phyloP scores from a whole-genome alignment of 306 rosid genomes.

The Begonia masoniana region DNA sequence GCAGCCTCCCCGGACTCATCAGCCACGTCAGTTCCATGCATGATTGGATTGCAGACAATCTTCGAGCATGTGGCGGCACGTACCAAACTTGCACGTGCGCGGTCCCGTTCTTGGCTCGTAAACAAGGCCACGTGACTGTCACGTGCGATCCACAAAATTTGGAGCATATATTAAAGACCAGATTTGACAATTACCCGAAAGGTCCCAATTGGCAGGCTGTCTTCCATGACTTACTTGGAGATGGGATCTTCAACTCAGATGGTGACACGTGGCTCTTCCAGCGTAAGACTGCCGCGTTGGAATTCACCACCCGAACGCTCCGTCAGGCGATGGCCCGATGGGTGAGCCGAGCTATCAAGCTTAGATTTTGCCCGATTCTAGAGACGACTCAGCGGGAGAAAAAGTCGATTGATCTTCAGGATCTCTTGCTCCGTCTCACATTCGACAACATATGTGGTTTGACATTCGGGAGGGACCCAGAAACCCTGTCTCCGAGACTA shows the following conservation, averaged over 20 bases:
- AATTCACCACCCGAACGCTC: conserved; percentile 78
- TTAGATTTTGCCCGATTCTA: conserved; percentile 54
- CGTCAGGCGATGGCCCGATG: conserved; percentile 97
- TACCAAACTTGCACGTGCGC: conserved; percentile 74
- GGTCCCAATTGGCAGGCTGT: conserved; percentile 81
- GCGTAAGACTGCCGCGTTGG: conserved; percentile 85
- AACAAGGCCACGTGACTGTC: conserved; percentile 73
- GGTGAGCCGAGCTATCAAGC: conserved; percentile 79
- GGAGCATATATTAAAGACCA: conserved; percentile 69
- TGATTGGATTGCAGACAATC: conserved; percentile 84
- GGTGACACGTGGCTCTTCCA: conserved; percentile 88
- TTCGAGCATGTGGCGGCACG: conserved; percentile 68
- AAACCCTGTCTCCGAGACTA: conserved; percentile 31
- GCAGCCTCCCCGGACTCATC: conserved; percentile 70
- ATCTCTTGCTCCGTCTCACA: conserved; percentile 76
- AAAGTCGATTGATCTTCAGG: conserved; percentile 55
- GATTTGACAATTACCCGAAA: conserved; percentile 85
- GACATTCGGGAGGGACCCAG: conserved; percentile 71
- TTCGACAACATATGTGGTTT: conserved; percentile 91
- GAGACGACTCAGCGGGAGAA: conserved; percentile 29
- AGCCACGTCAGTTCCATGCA: conserved; percentile 61
- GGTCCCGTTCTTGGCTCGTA: conserved; percentile 53
- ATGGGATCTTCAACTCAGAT: conserved; percentile 80
- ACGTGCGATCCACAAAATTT: conserved; percentile 83
- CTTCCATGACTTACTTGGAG: conserved; percentile 74